Percentiles rank a stretch among this genome's conserved stretches.
phyloP scores from a whole-genome alignment of 371 early-diverging fungal genomes.

The Cokeromyces recurvatus region DNA sequence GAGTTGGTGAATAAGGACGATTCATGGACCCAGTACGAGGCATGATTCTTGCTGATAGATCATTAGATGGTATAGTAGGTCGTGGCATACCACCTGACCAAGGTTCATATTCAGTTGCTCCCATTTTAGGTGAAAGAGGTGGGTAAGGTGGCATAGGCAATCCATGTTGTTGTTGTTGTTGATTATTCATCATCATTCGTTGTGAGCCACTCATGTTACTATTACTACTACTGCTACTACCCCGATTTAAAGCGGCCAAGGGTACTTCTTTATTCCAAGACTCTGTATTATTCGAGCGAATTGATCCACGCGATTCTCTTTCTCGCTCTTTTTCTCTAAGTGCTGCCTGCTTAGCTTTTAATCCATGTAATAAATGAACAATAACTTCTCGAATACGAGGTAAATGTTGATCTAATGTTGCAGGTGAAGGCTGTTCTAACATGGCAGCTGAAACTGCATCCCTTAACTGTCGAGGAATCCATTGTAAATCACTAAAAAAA shows the following conservation, averaged over 20 bases:
- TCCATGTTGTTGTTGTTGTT: neutral
- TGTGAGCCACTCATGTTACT: too few relatives aligned
- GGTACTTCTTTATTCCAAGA: conserved; percentile 40
- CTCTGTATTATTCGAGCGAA: conserved; percentile 12
- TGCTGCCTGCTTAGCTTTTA: conserved; percentile 54
- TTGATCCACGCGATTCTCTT: conserved; percentile 14
- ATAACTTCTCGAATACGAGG: conserved; percentile 62
- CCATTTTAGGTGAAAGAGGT: conserved; percentile 15
- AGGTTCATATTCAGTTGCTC: conserved; percentile 32
- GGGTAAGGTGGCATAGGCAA: conserved; percentile 7
- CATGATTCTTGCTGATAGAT: conserved; percentile 26
- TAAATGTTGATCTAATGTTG: conserved; percentile 49
- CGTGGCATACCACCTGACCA: conserved; percentile 41
- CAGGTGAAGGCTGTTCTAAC: conserved; percentile 50
- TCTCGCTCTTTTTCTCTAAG: conserved; percentile 37
- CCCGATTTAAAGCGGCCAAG: conserved; percentile 30
- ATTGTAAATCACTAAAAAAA: conserved; percentile 46
- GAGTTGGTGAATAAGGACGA: neutral
- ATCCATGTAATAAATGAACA: conserved; percentile 56
- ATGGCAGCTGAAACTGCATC: conserved; percentile 52
- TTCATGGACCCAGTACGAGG: conserved; percentile 2
- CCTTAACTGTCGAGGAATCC: conserved; percentile 54
- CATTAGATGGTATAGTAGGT: conserved; percentile 32
- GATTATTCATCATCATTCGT: conserved; percentile 17
- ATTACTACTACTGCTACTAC: conserved; percentile 3